Evolutionary conservation across 176 grass and related monocot species (phyloP).

Genomic region (barley (Hordeum vulgare)): DNA sequence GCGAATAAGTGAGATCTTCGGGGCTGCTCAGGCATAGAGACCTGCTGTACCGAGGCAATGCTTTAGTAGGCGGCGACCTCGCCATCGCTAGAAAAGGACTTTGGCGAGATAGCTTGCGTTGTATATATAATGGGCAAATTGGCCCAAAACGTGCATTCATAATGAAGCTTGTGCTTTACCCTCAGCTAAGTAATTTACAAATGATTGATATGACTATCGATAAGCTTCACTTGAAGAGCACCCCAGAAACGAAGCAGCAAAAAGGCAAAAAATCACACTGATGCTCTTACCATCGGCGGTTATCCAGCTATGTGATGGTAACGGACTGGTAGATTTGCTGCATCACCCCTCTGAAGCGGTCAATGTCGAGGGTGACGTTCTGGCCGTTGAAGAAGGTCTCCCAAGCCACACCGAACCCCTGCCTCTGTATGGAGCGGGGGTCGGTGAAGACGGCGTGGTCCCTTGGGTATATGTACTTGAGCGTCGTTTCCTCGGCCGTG

Average conservation of each 20-base stretch:
- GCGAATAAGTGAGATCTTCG: no score
- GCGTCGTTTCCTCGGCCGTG: constrained; percentile 48
- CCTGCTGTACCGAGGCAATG: no score
- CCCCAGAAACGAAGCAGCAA: background rate
- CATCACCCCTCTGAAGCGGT: constrained; percentile 34
- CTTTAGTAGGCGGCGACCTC: no score
- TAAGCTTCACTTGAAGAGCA: no score
- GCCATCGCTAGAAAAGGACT: no score
- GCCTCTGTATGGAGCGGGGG: constrained; percentile 39
- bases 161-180: no score
- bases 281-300: background rate
- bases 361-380: constrained; percentile 56
- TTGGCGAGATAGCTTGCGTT: no score
- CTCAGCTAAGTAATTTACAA: no score
- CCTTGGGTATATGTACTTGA: constrained; percentile 45
- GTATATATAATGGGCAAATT: no score
- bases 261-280: background rate
- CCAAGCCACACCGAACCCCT: constrained; percentile 22
- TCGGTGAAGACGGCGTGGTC: constrained; percentile 52
- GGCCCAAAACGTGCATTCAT: no score
- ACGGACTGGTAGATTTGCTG: constrained; percentile 33
- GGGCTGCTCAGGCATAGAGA: no score
- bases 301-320: constrained; percentile 7
- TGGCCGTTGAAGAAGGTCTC: constrained; percentile 38
- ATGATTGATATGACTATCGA: no score